Evolutionary conservation across 2,329 filamentous ascomycete genomes (phyloP), one percentile per base, ranked within the genome.

Genomic region (Scleromitrula shiraiana): DNA sequence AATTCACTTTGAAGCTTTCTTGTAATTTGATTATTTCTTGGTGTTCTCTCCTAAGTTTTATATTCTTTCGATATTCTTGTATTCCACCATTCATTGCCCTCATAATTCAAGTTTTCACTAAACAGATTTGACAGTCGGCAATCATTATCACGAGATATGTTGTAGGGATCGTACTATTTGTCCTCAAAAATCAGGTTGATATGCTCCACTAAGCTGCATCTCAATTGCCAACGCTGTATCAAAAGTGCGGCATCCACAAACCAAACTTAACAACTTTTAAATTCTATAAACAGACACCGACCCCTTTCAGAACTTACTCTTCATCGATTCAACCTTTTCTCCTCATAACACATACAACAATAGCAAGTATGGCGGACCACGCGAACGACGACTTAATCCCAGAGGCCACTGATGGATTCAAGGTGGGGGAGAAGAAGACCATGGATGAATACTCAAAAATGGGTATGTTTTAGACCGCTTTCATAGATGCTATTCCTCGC

Each of bases 381-480:
- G 49, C 78, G 64, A 74, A 83, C 56, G 78, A 87, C 53, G 91
- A 97, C 64, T 80, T 91, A 59, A 75, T 85, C 68, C 84, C 88
- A 56, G 86, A 93, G 73, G 78, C 84, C 72, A 96, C 90, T 58
- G 83, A 90, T 72, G 91, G 91, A 67, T 97, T 96, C 83, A 96
- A 94, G 81, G 85, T 96, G 65, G 90, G 88, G 59, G 88, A 96
- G 80, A 96, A 96, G 83, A 95, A 97, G 80, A 94, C 88, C 61
- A 77, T 98, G 64, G 87, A 91, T 56, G 87, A 96, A 70, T 96
- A 96, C 72, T 78, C 91, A 65, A 77, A 95, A 68, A 85, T 98
- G 71, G 93, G 89, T 95, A 75, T 64, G 86, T 59, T 49, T 14
- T 23, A 10, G 9, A 22, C 37, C 37, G 36, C 3, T 40, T 20